Evolutionary conservation across 139 green algal species (phyloP).

Genomic region (Protoeuglena noctilucae): DNA sequence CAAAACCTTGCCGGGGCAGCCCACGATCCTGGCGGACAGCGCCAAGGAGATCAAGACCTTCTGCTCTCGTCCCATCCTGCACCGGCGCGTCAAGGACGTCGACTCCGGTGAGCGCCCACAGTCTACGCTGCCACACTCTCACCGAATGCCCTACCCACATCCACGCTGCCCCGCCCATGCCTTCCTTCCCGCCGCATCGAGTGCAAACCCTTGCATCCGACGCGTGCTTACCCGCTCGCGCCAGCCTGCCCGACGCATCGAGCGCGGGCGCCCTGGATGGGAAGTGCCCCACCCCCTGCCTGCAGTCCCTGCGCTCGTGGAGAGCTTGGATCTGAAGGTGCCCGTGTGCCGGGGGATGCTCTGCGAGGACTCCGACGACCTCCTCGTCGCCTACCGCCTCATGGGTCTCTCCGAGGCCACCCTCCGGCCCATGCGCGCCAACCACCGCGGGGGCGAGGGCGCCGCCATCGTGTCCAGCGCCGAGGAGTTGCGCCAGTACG

Average conservation of each 20-base stretch:
- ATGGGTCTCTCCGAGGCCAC: not conserved
- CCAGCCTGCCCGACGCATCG: no score
- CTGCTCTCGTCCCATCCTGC: not conserved
- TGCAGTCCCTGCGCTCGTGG: not conserved
- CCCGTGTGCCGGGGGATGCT: not conserved
- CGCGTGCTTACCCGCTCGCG: no score
- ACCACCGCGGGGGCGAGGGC: not conserved
- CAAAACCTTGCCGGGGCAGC: not conserved
- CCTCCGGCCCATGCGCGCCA: not conserved
- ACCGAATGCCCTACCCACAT: no score
- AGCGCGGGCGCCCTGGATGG: no score
- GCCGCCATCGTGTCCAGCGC: not conserved
- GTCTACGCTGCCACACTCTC: no score
- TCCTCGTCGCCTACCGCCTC: not conserved
- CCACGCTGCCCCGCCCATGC: no score
- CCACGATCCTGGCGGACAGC: no score
- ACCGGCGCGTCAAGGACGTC: not conserved
- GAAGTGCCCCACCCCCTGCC: no score
- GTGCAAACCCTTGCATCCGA: no score
- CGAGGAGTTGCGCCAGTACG: not conserved
- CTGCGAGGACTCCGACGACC: not conserved
- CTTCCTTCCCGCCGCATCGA: no score
- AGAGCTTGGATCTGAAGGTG: not conserved
- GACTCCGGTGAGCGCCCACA: no score
- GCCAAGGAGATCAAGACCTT: not conserved